Evolutionary conservation across 2,329 filamentous ascomycete species (phyloP).

Genomic region (Aspergillus sp.): DNA sequence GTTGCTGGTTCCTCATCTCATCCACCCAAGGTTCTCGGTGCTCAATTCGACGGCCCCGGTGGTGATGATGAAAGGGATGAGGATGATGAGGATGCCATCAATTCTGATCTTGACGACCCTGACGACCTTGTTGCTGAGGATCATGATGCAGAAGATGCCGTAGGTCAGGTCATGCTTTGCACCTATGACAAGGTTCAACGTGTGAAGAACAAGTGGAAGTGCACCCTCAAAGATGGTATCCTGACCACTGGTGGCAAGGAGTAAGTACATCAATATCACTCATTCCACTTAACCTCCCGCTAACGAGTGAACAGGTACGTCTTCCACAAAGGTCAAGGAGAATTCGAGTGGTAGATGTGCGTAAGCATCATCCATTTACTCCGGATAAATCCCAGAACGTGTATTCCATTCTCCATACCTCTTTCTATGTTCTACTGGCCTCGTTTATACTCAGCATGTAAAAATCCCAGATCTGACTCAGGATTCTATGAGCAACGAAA

Average conservation of each 20-base stretch:
- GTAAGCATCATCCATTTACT: not conserved
- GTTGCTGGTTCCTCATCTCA: not conserved
- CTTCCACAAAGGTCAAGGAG: constrained; percentile 95
- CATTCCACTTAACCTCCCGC: constrained; percentile 8
- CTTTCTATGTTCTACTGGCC: constrained; percentile 1
- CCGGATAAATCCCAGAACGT: not conserved
- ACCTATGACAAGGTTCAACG: constrained; percentile 99
- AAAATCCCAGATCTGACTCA: constrained; percentile 8
- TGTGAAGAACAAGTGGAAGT: constrained; percentile 99
- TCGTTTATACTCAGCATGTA: constrained; percentile 9
- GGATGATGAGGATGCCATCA: constrained; percentile 91
- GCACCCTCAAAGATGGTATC: constrained; percentile 93
- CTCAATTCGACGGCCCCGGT: constrained; percentile 60
- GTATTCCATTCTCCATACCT: constrained; percentile 10
- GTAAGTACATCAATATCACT: constrained; percentile 47
- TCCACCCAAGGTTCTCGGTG: constrained; percentile 27
- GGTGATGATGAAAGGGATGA: constrained; percentile 59
- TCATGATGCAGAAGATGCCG: constrained; percentile 81
- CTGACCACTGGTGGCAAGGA: constrained; percentile 92
- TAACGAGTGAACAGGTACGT: constrained; percentile 65
- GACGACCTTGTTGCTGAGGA: constrained; percentile 83
- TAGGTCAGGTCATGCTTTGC: constrained; percentile 92
- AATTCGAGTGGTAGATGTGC: constrained; percentile 85
- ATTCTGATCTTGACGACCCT: constrained; percentile 94
- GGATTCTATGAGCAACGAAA: not conserved